phyloP scores from a whole-genome alignment of 306 rosid genomes.

The Prinsepia uniflora region DNA sequence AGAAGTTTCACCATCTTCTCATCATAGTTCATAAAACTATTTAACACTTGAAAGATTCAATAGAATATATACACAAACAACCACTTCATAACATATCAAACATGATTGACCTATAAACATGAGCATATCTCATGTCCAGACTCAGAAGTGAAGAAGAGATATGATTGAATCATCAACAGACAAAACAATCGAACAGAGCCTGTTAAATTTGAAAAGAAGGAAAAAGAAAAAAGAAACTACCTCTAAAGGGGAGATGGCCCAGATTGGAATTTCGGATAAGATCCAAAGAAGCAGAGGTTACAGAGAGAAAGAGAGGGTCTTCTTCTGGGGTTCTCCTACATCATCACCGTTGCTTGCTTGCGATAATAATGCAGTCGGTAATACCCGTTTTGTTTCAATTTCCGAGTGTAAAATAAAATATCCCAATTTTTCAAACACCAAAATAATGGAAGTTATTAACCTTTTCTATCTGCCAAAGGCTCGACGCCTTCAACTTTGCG shows the following conservation, averaged over 20 bases:
- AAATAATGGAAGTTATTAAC: neutral
- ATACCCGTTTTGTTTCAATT: conserved; percentile 4
- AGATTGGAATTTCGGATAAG: conserved; percentile 19
- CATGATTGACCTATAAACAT: neutral
- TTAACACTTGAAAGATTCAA: neutral
- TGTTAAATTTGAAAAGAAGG: neutral
- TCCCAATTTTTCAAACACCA: neutral
- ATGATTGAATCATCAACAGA: neutral
- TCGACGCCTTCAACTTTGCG: neutral
- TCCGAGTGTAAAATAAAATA: neutral
- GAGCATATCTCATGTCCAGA: neutral
- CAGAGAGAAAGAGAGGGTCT: neutral
- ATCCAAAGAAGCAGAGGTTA: conserved; percentile 8
- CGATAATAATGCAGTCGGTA: conserved; percentile 12
- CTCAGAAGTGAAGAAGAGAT: too few relatives aligned
- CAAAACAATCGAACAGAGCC: neutral
- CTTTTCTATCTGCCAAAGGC: neutral
- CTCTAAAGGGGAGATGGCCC: neutral
- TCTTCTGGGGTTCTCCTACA: conserved; percentile 22
- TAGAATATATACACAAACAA: neutral
- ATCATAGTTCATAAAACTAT: neutral
- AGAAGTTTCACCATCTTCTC: neutral
- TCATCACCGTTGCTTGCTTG: conserved; percentile 17
- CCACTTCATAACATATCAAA: neutral
- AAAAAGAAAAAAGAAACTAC: conserved; percentile 4